These are phyloP conservation scores for Fusarium cicatricum DNA, from an alignment of 2,329 filamentous ascomycete genomes.

Conservation along the genomic window DNA sequence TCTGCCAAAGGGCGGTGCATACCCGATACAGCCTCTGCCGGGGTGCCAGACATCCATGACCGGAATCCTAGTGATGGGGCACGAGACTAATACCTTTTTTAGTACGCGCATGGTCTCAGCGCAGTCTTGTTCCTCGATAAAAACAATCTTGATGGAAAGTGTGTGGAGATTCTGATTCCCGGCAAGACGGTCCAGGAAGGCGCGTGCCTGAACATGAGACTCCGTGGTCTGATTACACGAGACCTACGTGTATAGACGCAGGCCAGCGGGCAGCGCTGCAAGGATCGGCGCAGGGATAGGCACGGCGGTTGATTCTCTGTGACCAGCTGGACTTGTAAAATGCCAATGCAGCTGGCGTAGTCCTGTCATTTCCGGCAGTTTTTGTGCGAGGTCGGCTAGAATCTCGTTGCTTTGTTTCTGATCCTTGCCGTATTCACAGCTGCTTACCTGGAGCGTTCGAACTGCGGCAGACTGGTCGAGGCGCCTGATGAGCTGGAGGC, in stretches of 20 bases:
- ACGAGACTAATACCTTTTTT: constrained; percentile 16
- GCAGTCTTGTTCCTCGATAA: constrained; percentile 9
- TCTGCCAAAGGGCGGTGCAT: not conserved
- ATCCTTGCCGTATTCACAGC: not conserved
- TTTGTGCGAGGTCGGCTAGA: not conserved
- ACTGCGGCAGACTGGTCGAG: constrained; percentile 9
- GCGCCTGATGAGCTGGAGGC: constrained; percentile 5
- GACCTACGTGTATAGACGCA: constrained; percentile 6
- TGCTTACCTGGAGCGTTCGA: constrained; percentile 5
- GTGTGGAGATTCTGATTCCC: constrained; percentile 2
- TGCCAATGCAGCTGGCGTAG: constrained; percentile 10
- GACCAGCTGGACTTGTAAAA: not conserved
- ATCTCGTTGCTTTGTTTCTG: not conserved
- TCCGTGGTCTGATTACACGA: not conserved
- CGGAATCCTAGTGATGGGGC: constrained; percentile 14
- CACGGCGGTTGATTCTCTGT: not conserved
- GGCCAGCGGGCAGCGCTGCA: not conserved
- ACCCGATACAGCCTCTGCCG: not conserved
- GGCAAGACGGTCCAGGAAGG: not conserved
- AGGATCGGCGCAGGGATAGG: constrained; percentile 5
- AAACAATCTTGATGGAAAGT: constrained; percentile 6
- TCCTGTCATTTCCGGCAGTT: constrained; percentile 8
- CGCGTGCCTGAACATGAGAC: constrained; percentile 4
- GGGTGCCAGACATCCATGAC: constrained; percentile 6
- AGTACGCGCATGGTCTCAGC: constrained; percentile 13